Evolutionary conservation across 2,329 filamentous ascomycete genomes (phyloP), one percentile per base, ranked within the genome.

Genomic region (Botryotinia globosa): DNA sequence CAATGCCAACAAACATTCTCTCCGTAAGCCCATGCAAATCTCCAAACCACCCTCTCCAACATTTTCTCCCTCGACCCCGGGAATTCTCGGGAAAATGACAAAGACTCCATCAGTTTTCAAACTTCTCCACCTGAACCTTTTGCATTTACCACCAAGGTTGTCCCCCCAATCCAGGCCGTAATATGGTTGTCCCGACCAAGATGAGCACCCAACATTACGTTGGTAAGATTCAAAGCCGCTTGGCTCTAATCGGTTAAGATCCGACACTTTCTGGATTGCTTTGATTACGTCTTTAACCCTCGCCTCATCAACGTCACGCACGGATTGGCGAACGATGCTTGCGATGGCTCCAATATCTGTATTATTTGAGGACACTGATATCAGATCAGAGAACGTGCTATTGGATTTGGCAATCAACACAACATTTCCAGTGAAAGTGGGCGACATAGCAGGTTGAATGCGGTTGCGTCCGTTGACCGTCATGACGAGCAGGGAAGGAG

Each of bases 61-160:
- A 10, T 18, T 44, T 12, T 69, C 51, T 5, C 37, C 51, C 2
- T 58, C 37, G 22, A 22, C 51, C 1, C 10, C 37, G 12, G 66
- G 48, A 51, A 69, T 69, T 32, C 48, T 69, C 37, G 66, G 66
- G 9, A 69, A 69, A 32, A 58, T 58, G 1, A 69, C 42, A 25
- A 69, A 69, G 29, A n/a, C 42, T 4, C 66, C 66, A 69, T 69
- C 66, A 42, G 51, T 68, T 37, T 56, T 69, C 51, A 69, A 32
- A 58, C 66, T 58, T 42, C 51, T 58, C 66, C 66, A 69, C 20
- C 66, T 69, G 58, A 69, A 58, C 14, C 51, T 58, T 44, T 51
- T 42, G 6, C 66, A 69, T 22, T 69, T 56, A 10, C 51, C 51
- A 44, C 66, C 66, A 1, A 69, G 42, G n/a, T 42, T 42, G 16